A percentile compares a stretch with the other conserved stretches of the same genome.
Evolutionary conservation across 108 stramenopile species (phyloP).

Genomic region (Aureococcus anophagefferens): DNA sequence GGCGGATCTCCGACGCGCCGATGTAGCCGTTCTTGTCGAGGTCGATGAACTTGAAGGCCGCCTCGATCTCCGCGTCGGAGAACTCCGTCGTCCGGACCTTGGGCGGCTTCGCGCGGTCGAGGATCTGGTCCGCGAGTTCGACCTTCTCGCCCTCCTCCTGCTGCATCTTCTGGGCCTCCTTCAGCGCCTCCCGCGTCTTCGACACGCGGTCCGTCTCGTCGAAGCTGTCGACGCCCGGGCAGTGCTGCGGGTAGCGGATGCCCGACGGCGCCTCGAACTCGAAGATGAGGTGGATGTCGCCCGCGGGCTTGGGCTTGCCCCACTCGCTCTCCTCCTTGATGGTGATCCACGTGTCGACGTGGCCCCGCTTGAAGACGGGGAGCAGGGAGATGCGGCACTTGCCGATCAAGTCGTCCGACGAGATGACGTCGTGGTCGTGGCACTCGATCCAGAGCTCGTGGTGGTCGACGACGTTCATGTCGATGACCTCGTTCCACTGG

Average conservation of each 20-base stretch:
- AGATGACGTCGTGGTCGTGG: conserved; percentile 46
- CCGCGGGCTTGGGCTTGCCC: conserved; percentile 31
- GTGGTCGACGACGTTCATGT: conserved; percentile 60
- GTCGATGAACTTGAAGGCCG: conserved; percentile 63
- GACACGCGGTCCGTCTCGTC: conserved; percentile 39
- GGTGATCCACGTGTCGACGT: conserved; percentile 33
- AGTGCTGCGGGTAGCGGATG: conserved; percentile 60
- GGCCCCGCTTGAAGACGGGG: conserved; percentile 52
- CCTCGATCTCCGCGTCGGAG: conserved; percentile 56
- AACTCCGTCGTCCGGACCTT: conserved; percentile 28
- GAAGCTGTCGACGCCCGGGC: conserved; percentile 43
- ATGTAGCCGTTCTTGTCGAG: conserved; percentile 62
- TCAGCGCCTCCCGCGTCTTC: conserved; percentile 1
- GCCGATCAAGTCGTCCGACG: conserved; percentile 47
- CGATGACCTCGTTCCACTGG: conserved; percentile 29
- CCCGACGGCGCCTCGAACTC: conserved; percentile 47
- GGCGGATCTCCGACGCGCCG: conserved; percentile 63
- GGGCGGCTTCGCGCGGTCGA: neutral
- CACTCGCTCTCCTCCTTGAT: conserved; percentile 39
- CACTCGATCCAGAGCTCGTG: conserved; percentile 46
- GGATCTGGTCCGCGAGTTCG: conserved; percentile 1
- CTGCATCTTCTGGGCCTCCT: conserved; percentile 1
- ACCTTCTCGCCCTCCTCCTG: neutral
- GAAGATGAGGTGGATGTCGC: conserved; percentile 45
- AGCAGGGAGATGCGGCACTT: conserved; percentile 42